phyloP scores from a whole-genome alignment of 352 stramenopile genomes.

The Globisporangium cylindrosporum region DNA sequence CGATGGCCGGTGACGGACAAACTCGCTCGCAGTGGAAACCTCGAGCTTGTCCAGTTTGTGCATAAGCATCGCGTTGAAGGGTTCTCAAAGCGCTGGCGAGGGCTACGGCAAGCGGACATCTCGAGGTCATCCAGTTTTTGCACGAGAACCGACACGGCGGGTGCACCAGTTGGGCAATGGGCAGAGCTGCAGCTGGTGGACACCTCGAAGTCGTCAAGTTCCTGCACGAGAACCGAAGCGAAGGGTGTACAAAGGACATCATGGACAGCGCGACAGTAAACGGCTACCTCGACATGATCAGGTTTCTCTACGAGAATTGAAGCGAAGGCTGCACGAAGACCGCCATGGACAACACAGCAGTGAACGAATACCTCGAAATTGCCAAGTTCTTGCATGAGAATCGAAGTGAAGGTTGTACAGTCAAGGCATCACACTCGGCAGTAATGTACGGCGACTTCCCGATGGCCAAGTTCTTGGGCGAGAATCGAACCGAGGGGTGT shows the following conservation, averaged over 20 bases:
- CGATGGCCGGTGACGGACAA: neutral
- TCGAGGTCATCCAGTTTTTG: neutral
- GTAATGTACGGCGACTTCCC: neutral
- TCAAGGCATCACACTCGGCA: neutral
- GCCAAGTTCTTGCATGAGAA: neutral
- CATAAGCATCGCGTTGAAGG: neutral
- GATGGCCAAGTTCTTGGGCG: neutral
- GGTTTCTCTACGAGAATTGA: neutral
- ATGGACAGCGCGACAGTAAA: neutral
- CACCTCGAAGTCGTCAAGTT: slow-evolving; percentile 4
- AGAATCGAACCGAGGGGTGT: neutral
- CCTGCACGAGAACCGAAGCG: neutral
- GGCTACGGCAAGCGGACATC: neutral
- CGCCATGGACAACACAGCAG: neutral
- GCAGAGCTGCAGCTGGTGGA: too few relatives aligned
- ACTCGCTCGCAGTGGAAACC: neutral
- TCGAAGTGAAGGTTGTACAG: neutral
- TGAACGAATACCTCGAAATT: neutral
- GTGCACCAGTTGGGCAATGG: too few relatives aligned
- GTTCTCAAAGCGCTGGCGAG: neutral
- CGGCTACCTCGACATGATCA: neutral
- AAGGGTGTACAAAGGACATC: neutral
- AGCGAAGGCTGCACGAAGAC: neutral
- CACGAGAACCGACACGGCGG: too few relatives aligned
- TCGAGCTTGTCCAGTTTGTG: neutral